A percentile compares a stretch with the other conserved stretches of the same genome.
phyloP scores from a whole-genome alignment of 2,329 filamentous ascomycete species.

The Alternaria sp. region DNA sequence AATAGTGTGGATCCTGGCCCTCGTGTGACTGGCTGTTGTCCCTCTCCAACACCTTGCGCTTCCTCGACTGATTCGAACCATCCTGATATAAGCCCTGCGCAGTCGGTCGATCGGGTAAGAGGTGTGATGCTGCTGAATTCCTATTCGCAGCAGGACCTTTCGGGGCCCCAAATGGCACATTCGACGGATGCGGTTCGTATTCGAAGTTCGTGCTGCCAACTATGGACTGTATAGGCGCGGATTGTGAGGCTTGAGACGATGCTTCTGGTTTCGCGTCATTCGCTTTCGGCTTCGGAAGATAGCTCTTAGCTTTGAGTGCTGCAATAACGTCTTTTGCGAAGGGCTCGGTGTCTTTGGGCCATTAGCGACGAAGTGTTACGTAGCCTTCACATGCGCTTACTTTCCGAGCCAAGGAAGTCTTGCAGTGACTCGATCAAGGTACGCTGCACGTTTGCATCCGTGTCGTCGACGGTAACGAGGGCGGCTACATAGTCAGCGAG shows the following conservation, averaged over 20 bases:
- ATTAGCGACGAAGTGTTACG: slow-evolving; percentile 13
- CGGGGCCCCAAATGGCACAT: slow-evolving; percentile 29
- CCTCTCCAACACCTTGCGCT: slow-evolving; percentile 64
- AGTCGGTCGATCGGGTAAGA: slow-evolving; percentile 18
- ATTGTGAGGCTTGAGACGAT: slow-evolving; percentile 15
- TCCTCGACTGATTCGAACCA: slow-evolving; percentile 51
- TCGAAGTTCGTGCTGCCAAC: slow-evolving; percentile 27
- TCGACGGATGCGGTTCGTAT: slow-evolving; percentile 23
- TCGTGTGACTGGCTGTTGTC: slow-evolving; percentile 54
- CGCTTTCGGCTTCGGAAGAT: slow-evolving; percentile 36
- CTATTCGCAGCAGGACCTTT: slow-evolving; percentile 28
- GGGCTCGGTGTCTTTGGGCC: slow-evolving; percentile 57
- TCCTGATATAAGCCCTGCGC: slow-evolving; percentile 11
- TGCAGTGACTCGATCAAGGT: slow-evolving; percentile 75
- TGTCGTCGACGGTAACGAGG: slow-evolving; percentile 69
- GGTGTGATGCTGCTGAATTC: slow-evolving; percentile 14
- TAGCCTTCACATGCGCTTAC: slow-evolving; percentile 19
- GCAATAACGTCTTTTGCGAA: slow-evolving; percentile 77
- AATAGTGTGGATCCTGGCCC: slow-evolving; percentile 50
- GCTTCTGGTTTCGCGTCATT: not conserved
- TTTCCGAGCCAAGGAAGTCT: slow-evolving; percentile 75
- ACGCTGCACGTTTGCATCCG: slow-evolving; percentile 66
- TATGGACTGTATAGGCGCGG: slow-evolving; percentile 30
- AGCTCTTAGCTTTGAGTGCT: slow-evolving; percentile 63
- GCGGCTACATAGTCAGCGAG: slow-evolving; percentile 86